Evolutionary conservation across 306 rosid species (phyloP), one percentile per base, ranked within the genome.

Genomic region (Hippophae tibetana): DNA sequence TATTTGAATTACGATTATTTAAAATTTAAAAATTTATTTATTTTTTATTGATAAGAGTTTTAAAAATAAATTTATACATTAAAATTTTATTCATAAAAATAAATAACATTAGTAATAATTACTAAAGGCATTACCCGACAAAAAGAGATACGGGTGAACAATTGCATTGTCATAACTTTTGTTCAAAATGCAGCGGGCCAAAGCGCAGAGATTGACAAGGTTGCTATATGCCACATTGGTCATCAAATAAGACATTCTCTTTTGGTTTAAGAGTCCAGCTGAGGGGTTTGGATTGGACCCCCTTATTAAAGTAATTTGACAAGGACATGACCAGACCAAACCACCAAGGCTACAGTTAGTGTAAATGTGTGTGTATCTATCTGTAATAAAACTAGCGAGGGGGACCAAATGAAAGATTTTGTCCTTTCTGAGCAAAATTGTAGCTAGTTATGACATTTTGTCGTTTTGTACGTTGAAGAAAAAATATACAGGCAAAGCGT

Each of bases 211-310:
- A 31, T 31, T 2, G 5, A 31, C 3, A 4, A 4, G 38, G 38
- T 31, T 31, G 3, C 38, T 31, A 31, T 31, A 31, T 31, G 5
- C 38, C 38, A 31, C 38, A 31, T 4, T 31, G 38, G 38, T 3
- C 10, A n/a, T 49, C 25, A 58, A 42, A 63, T 45, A 63, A 52
- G 51, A 63, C 67, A 63, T 45, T 8, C 43, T 42, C 65, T 56
- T 42, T 52, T 50, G 43, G 42, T 55, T 13, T 9, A 5, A 13
- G 48, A 18, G 45, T 48, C 70, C 42, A 9, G 23, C 1, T 0
- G 8, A 23, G 53, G 2, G 9, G 26, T 12, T 13, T 48, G 13
- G 70, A 69, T 41, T 78, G 79, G 81, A 75, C 83, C 83, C 75
- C 70, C 9, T 46, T 45, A 40, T 8, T n/a, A 7, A 12, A 51